Conservation (phyloP, 2,329 filamentous ascomycete species). For the Talaromyces sp. region DNA sequence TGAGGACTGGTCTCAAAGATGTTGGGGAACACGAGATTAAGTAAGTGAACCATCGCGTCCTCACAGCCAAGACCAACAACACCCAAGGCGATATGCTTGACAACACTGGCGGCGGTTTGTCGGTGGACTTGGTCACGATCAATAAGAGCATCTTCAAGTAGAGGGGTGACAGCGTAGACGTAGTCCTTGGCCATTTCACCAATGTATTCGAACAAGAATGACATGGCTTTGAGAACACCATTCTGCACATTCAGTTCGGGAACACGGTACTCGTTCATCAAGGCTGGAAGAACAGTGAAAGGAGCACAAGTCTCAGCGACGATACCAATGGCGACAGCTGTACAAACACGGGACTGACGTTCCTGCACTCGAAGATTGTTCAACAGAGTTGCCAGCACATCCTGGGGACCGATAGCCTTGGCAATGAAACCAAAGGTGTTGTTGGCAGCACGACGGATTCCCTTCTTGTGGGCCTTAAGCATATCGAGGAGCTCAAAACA, state of each 20-base stretch:
- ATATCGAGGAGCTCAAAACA: slow-evolving; percentile 99
- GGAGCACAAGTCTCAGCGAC: slow-evolving; percentile 98
- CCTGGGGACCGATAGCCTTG: slow-evolving; percentile 97
- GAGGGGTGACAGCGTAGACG: slow-evolving; percentile 93
- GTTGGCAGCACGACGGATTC: slow-evolving; percentile 95
- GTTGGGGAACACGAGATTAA: slow-evolving; percentile 95
- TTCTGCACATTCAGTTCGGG: slow-evolving; percentile 99
- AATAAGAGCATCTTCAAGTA: slow-evolving; percentile 95
- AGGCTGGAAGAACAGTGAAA: slow-evolving; percentile 94
- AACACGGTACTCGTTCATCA: slow-evolving; percentile 99
- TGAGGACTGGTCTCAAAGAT: slow-evolving; percentile 97
- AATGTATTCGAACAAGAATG: slow-evolving; percentile 98
- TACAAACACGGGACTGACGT: slow-evolving; percentile 97
- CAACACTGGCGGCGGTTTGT: slow-evolving; percentile 92
- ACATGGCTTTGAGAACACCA: slow-evolving; percentile 93
- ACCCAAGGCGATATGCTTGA: slow-evolving; percentile 96
- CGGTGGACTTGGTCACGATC: slow-evolving; percentile 97
- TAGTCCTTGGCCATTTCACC: slow-evolving; percentile 99
- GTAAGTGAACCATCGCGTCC: slow-evolving; percentile 96
- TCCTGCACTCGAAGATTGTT: slow-evolving; percentile 98
- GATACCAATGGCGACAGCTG: slow-evolving; percentile 96
- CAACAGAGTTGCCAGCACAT: slow-evolving; percentile 90
- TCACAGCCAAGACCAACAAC: slow-evolving; percentile 98
- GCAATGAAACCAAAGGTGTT: slow-evolving; percentile 99
- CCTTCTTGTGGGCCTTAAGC: slow-evolving; percentile 99